A percentile compares a stretch with the other conserved stretches of the same genome.
phyloP scores from a whole-genome alignment of 2,329 filamentous ascomycete genomes.

The Fusarium miscanthi region DNA sequence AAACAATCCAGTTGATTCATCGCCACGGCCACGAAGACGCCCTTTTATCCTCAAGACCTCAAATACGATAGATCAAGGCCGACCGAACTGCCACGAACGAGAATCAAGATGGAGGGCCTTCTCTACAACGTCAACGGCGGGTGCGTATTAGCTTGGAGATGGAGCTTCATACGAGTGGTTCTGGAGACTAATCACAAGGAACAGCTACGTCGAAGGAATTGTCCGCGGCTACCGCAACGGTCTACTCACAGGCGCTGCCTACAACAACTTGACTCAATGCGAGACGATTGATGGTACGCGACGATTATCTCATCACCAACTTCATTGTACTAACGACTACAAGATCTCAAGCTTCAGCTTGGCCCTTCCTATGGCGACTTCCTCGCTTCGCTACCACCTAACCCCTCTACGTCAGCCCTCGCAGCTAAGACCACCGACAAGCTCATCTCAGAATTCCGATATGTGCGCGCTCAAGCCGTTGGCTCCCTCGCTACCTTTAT shows the following conservation, averaged over 20 bases:
- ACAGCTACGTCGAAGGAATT: constrained; percentile 95
- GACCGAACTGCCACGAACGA: constrained; percentile 2
- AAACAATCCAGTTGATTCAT: constrained; percentile 37
- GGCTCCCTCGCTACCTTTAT: constrained; percentile 94
- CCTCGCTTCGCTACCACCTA: constrained; percentile 90
- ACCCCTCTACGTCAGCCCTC: constrained; percentile 94
- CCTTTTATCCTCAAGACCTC: constrained; percentile 2
- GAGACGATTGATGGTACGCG: constrained; percentile 91
- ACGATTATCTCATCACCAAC: background rate
- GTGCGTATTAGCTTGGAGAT: constrained; percentile 59
- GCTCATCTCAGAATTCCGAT: constrained; percentile 96
- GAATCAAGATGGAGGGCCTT: constrained; percentile 82
- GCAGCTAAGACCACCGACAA: constrained; percentile 97
- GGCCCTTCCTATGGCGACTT: constrained; percentile 97
- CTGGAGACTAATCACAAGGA: constrained; percentile 47
- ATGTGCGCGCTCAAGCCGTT: constrained; percentile 92
- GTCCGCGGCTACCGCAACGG: constrained; percentile 96
- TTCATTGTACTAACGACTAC: constrained; percentile 24
- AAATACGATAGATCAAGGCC: constrained; percentile 5
- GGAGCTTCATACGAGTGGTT: constrained; percentile 16
- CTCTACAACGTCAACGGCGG: constrained; percentile 96
- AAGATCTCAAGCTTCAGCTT: constrained; percentile 98
- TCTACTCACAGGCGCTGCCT: constrained; percentile 89
- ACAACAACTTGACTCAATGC: constrained; percentile 96
- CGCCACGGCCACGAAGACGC: constrained; percentile 23